Evolutionary conservation across 202 grass and related monocot genomes (phyloP).

Genomic region (Digitaria exilis): DNA sequence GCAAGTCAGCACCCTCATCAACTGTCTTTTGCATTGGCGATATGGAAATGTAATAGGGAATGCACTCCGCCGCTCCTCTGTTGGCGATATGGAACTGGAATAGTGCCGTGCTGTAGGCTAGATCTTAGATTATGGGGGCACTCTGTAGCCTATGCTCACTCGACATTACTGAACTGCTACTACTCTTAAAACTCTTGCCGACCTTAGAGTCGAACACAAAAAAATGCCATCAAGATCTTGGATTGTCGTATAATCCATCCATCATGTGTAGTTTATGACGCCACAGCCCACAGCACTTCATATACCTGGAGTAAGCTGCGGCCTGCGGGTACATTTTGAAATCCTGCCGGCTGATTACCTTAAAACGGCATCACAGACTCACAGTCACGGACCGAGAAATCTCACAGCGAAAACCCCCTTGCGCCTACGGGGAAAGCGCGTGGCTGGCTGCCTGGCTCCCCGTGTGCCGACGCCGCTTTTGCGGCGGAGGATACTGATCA

Average conservation of each 20-base stretch:
- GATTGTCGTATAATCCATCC: background rate
- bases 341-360: background rate
- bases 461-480: slow-evolving; percentile 28
- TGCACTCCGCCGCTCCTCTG: background rate
- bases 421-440: background rate
- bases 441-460: background rate
- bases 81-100: no score
- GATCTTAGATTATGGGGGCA: background rate
- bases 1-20: no score
- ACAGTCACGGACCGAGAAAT: no score
- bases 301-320: background rate
- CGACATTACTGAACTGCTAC: background rate
- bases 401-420: no score
- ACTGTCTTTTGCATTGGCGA: no score
- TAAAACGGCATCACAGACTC: background rate
- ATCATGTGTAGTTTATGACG: background rate
- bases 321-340: background rate
- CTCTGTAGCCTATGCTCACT: no score
- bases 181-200: background rate
- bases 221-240: background rate
- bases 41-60: background rate
- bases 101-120: background rate
- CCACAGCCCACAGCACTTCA: no score
- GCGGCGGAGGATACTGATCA: background rate
- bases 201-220: background rate